Conservation (phyloP, 768 basidiomycete species). For the Lactifluus subvellereus region DNA sequence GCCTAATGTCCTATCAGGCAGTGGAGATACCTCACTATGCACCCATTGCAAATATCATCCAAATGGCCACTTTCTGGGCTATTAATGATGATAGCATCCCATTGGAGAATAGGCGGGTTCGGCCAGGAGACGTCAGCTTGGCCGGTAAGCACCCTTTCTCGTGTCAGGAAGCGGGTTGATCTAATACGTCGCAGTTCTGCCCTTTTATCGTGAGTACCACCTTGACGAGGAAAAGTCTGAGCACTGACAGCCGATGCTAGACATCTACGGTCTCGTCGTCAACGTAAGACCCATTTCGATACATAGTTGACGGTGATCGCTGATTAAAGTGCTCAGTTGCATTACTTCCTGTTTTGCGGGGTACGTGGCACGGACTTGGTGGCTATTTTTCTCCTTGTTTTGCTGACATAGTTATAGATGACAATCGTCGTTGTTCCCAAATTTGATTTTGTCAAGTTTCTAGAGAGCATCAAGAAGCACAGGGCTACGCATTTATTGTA, state of each 20-base stretch:
- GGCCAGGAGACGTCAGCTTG: constrained; percentile 51
- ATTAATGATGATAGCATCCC: constrained; percentile 32
- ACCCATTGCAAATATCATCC: constrained; percentile 48
- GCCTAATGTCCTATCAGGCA: constrained; percentile 39
- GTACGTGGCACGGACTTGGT: constrained; percentile 15
- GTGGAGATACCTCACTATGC: constrained; percentile 59
- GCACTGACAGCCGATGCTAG: constrained; percentile 30
- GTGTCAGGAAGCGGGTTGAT: neutral
- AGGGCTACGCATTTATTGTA: constrained; percentile 33
- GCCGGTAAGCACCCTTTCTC: constrained; percentile 39
- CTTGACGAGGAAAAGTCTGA: neutral
- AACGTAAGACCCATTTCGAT: constrained; percentile 7
- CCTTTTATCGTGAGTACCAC: constrained; percentile 28
- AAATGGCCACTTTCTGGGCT: constrained; percentile 23
- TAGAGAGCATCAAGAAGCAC: constrained; percentile 33
- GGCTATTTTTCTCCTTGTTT: neutral
- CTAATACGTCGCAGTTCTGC: constrained; percentile 26
- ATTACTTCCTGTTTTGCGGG: constrained; percentile 27
- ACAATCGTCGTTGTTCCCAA: constrained; percentile 31
- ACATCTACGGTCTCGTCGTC: constrained; percentile 39
- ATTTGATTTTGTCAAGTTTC: constrained; percentile 32
- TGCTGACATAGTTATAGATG: constrained; percentile 22
- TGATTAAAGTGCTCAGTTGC: constrained; percentile 24
- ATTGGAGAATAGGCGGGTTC: constrained; percentile 37
- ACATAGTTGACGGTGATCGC: neutral